Percentiles rank a stretch among this genome's conserved stretches.
Conservation (phyloP, 75 land plant species). For the Cryptomeria japonica region DNA sequence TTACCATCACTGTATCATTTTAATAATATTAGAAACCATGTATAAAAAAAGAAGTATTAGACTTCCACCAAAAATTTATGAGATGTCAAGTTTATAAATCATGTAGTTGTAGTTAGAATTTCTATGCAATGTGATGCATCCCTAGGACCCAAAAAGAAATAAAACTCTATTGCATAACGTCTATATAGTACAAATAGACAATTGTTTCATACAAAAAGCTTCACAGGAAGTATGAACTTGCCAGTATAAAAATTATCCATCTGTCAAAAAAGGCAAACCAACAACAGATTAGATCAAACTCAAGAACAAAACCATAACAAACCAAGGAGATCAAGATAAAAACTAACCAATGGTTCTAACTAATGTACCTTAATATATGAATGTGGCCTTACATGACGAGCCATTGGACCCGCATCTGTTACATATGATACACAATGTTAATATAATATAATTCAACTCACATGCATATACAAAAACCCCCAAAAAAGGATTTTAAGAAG, state of each 20-base stretch:
- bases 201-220: neutral
- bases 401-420: constrained; percentile 98
- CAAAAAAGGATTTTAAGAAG: neutral
- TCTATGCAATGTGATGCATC: constrained; percentile 1
- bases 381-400: constrained; percentile 97
- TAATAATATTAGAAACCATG: neutral
- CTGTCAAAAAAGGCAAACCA: constrained; percentile 34
- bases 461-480: neutral
- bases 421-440: neutral
- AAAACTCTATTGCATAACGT: neutral
- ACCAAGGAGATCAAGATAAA: neutral
- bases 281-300: neutral
- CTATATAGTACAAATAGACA: neutral
- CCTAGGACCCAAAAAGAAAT: neutral
- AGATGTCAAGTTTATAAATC: neutral
- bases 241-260: constrained; percentile 99
- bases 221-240: constrained; percentile 12
- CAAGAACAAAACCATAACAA: neutral
- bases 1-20: constrained; percentile 57
- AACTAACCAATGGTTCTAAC: neutral
- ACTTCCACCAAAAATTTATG: neutral
- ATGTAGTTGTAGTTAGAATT: neutral
- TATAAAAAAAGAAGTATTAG: neutral
- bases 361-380: constrained; percentile 86
- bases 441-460: neutral